Conservation (phyloP, 768 basidiomycete genomes). For the Botryobasidium botryosum region DNA sequence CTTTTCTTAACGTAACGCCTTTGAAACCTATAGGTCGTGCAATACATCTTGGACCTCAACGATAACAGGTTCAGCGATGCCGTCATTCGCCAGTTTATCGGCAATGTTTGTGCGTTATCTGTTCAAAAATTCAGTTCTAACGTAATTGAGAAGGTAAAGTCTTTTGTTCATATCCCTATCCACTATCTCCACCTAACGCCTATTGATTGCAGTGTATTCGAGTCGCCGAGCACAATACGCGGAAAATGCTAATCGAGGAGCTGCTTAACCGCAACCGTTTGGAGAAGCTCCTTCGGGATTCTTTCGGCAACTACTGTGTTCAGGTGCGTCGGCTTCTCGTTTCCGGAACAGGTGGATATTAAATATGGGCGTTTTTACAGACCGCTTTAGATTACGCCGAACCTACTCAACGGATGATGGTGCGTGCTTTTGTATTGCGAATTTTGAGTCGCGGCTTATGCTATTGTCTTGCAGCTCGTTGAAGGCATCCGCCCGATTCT, state of each 20-base stretch:
- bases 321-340: slow-evolving; percentile 33
- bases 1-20: not conserved
- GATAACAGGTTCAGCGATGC: slow-evolving; percentile 97
- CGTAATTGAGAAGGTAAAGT: slow-evolving; percentile 79
- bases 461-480: slow-evolving; percentile 36
- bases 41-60: slow-evolving; percentile 97
- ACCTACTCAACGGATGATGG: slow-evolving; percentile 64
- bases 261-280: slow-evolving; percentile 84
- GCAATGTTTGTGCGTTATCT: slow-evolving; percentile 92
- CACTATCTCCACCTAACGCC: no score
- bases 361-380: slow-evolving; percentile 23
- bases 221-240: slow-evolving; percentile 87
- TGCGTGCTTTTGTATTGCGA: slow-evolving; percentile 20
- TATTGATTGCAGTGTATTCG: slow-evolving; percentile 73
- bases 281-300: slow-evolving; percentile 91
- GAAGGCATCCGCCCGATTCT: slow-evolving; percentile 98
- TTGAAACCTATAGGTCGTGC: slow-evolving; percentile 46
- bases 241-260: slow-evolving; percentile 91
- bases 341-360: slow-evolving; percentile 14
- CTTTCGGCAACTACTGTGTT: slow-evolving; percentile 92
- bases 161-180: no score
- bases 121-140: slow-evolving; percentile 99
- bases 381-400: slow-evolving; percentile 97
- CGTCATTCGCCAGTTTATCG: slow-evolving; percentile 92
- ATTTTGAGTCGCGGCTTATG: not conserved